A percentile compares a stretch with the other conserved stretches of the same genome.
Evolutionary conservation across 2,329 filamentous ascomycete species (phyloP).

Genomic region (Bisporella sp.): DNA sequence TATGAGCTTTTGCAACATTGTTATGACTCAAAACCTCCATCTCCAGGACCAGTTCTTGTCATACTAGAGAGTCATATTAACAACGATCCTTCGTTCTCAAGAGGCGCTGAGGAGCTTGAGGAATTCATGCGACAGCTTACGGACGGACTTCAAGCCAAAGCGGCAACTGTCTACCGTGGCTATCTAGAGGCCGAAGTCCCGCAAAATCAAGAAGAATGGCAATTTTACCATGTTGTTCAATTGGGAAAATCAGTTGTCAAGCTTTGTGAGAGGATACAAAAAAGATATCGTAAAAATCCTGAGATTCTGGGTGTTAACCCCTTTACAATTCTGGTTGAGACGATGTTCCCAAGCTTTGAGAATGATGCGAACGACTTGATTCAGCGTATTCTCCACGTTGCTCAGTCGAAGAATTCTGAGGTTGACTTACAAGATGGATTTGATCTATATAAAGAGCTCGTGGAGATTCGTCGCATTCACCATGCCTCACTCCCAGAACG

Average conservation of each 20-base stretch:
- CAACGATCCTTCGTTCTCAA: slow-evolving; percentile 67
- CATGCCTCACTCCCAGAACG: slow-evolving; percentile 63
- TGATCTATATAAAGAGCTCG: slow-evolving; percentile 82
- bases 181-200: slow-evolving; percentile 78
- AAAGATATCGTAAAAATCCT: slow-evolving; percentile 82
- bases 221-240: slow-evolving; percentile 84
- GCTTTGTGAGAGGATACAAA: slow-evolving; percentile 81
- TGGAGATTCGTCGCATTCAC: slow-evolving; percentile 78
- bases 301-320: slow-evolving; percentile 72
- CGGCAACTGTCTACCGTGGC: slow-evolving; percentile 70
- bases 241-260: slow-evolving; percentile 81
- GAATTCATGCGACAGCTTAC: slow-evolving; percentile 66
- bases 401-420: slow-evolving; percentile 63
- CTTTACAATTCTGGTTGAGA: slow-evolving; percentile 66
- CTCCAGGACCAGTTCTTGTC: slow-evolving; percentile 69
- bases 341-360: slow-evolving; percentile 84
- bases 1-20: slow-evolving; percentile 83
- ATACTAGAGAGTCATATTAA: slow-evolving; percentile 79
- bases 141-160: slow-evolving; percentile 67
- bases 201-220: slow-evolving; percentile 73
- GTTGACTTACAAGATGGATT: slow-evolving; percentile 89
- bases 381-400: slow-evolving; percentile 67
- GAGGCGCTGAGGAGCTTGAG: slow-evolving; percentile 60
- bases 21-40: slow-evolving; percentile 81
- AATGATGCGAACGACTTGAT: slow-evolving; percentile 83